Evolutionary conservation across 2,329 filamentous ascomycete species (phyloP).

Genomic region (Trichoderma koningiopsis): DNA sequence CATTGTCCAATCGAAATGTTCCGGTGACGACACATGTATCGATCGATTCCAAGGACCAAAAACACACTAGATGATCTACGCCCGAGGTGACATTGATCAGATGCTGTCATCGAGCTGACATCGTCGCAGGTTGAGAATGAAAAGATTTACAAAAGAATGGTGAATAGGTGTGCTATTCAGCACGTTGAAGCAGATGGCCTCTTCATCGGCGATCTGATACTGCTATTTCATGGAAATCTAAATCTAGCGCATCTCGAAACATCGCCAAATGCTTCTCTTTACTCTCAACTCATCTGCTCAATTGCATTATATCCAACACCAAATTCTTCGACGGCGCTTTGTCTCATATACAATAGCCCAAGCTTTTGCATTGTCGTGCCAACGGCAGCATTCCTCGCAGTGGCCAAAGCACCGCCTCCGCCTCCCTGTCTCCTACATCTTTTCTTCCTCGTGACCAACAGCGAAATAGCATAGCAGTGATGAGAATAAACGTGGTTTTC

Average conservation of each 20-base stretch:
- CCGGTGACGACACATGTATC: constrained; percentile 19
- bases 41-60: background rate
- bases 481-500: background rate
- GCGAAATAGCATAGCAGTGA: background rate
- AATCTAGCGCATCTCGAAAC: background rate
- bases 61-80: background rate
- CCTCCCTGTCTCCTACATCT: background rate
- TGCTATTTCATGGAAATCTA: background rate
- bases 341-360: background rate
- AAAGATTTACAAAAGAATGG: background rate
- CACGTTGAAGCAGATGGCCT: background rate
- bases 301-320: background rate
- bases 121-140: background rate
- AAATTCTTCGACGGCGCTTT: background rate
- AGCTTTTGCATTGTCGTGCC: background rate
- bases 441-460: background rate
- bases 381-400: background rate
- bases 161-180: background rate
- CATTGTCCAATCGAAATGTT: constrained; percentile 12
- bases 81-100: background rate
- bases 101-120: background rate
- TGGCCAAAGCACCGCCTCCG: background rate
- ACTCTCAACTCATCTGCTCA: background rate
- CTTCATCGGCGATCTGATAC: background rate
- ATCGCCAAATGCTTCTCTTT: background rate